Evolutionary conservation across 495 filamentous ascomycete species (phyloP).

Genomic region (Hypoxylon subgilvum): DNA sequence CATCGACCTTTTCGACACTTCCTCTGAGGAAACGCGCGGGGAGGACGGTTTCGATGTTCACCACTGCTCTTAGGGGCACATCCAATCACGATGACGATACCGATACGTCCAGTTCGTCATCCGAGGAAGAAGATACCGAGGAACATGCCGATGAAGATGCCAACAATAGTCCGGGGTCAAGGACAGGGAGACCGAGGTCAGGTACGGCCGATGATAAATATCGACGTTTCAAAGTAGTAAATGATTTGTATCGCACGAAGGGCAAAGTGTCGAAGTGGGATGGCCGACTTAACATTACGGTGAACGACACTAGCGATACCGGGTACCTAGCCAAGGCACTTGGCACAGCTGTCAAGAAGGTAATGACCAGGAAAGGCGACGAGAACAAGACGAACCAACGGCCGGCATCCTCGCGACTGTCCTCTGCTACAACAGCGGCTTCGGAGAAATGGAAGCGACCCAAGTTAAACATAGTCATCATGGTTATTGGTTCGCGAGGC

Average conservation of each 20-base stretch:
- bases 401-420: constrained; percentile 32
- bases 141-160: constrained; percentile 17
- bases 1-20: constrained; percentile 14
- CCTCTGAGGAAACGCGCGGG: constrained; percentile 36
- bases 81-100: constrained; percentile 12
- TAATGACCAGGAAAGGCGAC: constrained; percentile 34
- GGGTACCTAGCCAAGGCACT: constrained; percentile 75
- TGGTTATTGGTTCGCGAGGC: constrained; percentile 77
- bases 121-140: constrained; percentile 38
- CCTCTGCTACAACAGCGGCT: constrained; percentile 21
- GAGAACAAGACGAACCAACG: constrained; percentile 8
- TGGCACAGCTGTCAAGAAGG: constrained; percentile 59
- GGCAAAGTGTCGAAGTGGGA: constrained; percentile 72
- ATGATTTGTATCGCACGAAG: constrained; percentile 67
- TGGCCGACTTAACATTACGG: constrained; percentile 71
- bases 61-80: constrained; percentile 1
- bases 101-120: constrained; percentile 36
- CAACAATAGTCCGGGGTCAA: background rate
- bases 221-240: constrained; percentile 60
- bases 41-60: constrained; percentile 37
- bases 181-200: constrained; percentile 17
- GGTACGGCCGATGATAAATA: constrained; percentile 35
- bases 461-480: constrained; percentile 74
- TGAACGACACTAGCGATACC: constrained; percentile 68
- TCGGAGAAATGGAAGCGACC: constrained; percentile 44